A percentile compares a stretch with the other conserved stretches of the same genome.
Evolutionary conservation across 2,329 filamentous ascomycete species (phyloP).

Genomic region (Fusarium praegraminearum): DNA sequence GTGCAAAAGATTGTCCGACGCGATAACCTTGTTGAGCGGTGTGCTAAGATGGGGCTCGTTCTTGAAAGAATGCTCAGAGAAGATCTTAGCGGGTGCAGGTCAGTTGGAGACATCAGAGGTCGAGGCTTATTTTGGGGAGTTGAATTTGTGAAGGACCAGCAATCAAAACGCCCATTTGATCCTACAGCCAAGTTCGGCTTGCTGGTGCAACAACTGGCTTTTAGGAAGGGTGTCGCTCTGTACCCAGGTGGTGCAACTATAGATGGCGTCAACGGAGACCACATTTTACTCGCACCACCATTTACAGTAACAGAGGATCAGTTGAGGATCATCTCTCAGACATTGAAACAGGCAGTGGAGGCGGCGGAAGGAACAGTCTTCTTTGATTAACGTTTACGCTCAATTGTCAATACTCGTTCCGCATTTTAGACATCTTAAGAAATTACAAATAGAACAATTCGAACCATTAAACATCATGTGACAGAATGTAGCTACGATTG

Average conservation of each 20-base stretch:
- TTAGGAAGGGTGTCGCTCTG: conserved; percentile 56
- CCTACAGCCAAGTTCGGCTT: conserved; percentile 45
- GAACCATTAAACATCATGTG: too few relatives aligned
- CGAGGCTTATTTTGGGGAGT: conserved; percentile 59
- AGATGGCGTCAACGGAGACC: conserved; percentile 72
- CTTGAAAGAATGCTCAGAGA: not conserved
- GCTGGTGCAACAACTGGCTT: conserved; percentile 49
- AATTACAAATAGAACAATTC: too few relatives aligned
- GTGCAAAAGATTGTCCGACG: conserved; percentile 70
- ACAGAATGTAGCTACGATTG: too few relatives aligned
- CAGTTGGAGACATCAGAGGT: conserved; percentile 12
- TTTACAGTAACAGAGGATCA: conserved; percentile 67
- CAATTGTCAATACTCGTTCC: too few relatives aligned
- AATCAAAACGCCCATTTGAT: conserved; percentile 53
- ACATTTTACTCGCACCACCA: conserved; percentile 74
- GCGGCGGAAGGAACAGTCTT: conserved; percentile 16
- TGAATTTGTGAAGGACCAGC: conserved; percentile 57
- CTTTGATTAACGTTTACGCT: not conserved
- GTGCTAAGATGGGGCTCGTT: conserved; percentile 62
- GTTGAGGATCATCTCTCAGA: conserved; percentile 27
- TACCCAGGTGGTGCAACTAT: conserved; percentile 74
- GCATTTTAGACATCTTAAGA: too few relatives aligned
- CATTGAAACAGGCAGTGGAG: conserved; percentile 22
- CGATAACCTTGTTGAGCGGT: conserved; percentile 70
- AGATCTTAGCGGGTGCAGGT: not conserved